phyloP scores from a whole-genome alignment of 345 rosid species.

The Populus alba region DNA sequence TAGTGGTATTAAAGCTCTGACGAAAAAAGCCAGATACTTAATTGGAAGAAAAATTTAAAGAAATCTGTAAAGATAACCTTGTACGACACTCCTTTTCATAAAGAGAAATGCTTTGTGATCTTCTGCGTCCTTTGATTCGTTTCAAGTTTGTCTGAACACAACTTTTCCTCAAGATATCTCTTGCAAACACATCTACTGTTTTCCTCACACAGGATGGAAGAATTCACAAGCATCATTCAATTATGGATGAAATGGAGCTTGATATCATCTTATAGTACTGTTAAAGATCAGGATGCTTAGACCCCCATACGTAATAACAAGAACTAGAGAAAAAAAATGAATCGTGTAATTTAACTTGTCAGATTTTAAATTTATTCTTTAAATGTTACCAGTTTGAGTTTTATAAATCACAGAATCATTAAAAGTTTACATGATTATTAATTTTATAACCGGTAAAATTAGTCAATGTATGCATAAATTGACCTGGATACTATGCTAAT shows the following conservation, averaged over 20 bases:
- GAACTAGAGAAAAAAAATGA: too few relatives aligned
- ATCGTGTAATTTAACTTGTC: too few relatives aligned
- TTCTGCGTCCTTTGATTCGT: not conserved
- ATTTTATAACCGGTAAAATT: too few relatives aligned
- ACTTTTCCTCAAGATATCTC: not conserved
- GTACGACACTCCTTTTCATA: not conserved
- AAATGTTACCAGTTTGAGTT: too few relatives aligned
- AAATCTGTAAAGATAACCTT: too few relatives aligned
- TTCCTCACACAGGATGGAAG: not conserved
- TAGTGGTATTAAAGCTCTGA: not conserved
- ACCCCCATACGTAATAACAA: not conserved
- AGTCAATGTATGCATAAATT: too few relatives aligned
- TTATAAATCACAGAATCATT: too few relatives aligned
- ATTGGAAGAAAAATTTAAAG: not conserved
- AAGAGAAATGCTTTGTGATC: not conserved
- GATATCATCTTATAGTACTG: not conserved
- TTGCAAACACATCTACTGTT: not conserved
- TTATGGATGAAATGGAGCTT: not conserved
- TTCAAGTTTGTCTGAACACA: not conserved
- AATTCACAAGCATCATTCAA: not conserved
- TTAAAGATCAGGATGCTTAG: not conserved
- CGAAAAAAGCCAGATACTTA: not conserved
- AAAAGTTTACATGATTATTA: too few relatives aligned
- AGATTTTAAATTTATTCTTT: too few relatives aligned
- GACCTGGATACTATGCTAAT: too few relatives aligned